Evolutionary conservation across 768 basidiomycete species (phyloP).

Genomic region (Kwoniella bestiolae): DNA sequence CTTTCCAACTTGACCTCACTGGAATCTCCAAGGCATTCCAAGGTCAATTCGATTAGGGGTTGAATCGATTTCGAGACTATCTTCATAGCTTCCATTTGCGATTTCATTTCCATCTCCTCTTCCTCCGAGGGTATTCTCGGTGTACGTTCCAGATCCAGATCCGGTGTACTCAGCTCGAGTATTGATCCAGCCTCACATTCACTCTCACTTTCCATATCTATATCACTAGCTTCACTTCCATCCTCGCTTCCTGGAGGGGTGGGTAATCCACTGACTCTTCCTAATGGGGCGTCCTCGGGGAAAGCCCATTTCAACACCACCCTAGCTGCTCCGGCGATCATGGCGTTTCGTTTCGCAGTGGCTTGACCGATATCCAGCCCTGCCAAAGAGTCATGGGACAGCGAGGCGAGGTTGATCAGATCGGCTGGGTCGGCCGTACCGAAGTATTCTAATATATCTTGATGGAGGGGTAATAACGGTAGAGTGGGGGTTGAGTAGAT

Average conservation of each 20-base stretch:
- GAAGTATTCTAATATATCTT: conserved; percentile 43
- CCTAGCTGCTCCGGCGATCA: conserved; percentile 47
- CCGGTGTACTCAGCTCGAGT: neutral
- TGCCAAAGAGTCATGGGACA: conserved; percentile 19
- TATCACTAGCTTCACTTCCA: conserved; percentile 1
- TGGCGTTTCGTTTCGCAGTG: conserved; percentile 45
- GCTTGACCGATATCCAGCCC: conserved; percentile 30
- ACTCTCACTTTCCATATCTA: neutral
- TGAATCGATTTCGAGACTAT: conserved; percentile 33
- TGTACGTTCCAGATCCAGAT: neutral
- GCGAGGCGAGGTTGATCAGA: conserved; percentile 42
- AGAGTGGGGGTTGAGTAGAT: conserved; percentile 28
- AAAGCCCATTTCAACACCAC: conserved; percentile 50
- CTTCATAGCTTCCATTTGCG: conserved; percentile 30
- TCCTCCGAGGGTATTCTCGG: too few relatives aligned
- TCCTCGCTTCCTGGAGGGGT: conserved; percentile 19
- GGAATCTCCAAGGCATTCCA: conserved; percentile 34
- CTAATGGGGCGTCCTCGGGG: conserved; percentile 19
- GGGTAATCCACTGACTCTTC: conserved; percentile 4
- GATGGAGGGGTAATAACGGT: conserved; percentile 33
- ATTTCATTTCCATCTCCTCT: conserved; percentile 4
- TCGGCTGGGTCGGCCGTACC: conserved; percentile 37
- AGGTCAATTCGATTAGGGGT: conserved; percentile 43
- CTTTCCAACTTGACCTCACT: conserved; percentile 27
- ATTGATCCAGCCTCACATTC: neutral